These are phyloP conservation scores for Wallacemonas sp. DNA, from an alignment of 208 protist genomes.

Conservation along the genomic window DNA sequence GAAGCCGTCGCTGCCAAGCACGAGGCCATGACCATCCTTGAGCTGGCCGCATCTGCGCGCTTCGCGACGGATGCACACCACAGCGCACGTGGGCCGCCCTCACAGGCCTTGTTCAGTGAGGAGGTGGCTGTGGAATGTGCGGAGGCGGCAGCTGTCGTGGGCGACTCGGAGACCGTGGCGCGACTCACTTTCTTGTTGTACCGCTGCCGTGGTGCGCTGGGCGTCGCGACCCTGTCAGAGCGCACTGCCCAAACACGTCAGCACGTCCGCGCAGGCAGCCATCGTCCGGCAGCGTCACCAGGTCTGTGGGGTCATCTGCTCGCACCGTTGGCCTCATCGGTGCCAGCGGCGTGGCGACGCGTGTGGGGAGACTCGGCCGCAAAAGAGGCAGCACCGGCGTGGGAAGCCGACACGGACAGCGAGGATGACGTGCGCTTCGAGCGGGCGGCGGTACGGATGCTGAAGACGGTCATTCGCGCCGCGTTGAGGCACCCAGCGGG, in stretches of 20 bases:
- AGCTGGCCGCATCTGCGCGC: constrained; percentile 35
- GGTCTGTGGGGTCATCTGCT: background rate
- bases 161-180: constrained; percentile 61
- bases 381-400: background rate
- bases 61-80: constrained; percentile 10
- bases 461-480: constrained; percentile 55
- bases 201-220: constrained; percentile 40
- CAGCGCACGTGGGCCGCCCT: background rate
- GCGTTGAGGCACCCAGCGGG: constrained; percentile 25
- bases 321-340: background rate
- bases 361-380: background rate
- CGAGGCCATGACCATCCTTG: constrained; percentile 36
- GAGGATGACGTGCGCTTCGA: constrained; percentile 34
- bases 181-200: constrained; percentile 74
- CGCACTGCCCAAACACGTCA: constrained; percentile 10
- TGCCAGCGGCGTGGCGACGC: background rate
- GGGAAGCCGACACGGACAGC: background rate
- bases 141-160: constrained; percentile 51
- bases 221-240: constrained; percentile 22
- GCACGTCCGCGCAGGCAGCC: constrained; percentile 3
- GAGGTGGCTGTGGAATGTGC: constrained; percentile 51
- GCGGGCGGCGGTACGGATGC: constrained; percentile 39
- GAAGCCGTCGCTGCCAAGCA: constrained; percentile 12
- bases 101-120: constrained; percentile 35
- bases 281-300: background rate